Evolutionary conservation across 805 yeast species (phyloP).

Genomic region (Starmerella riodocensis): DNA sequence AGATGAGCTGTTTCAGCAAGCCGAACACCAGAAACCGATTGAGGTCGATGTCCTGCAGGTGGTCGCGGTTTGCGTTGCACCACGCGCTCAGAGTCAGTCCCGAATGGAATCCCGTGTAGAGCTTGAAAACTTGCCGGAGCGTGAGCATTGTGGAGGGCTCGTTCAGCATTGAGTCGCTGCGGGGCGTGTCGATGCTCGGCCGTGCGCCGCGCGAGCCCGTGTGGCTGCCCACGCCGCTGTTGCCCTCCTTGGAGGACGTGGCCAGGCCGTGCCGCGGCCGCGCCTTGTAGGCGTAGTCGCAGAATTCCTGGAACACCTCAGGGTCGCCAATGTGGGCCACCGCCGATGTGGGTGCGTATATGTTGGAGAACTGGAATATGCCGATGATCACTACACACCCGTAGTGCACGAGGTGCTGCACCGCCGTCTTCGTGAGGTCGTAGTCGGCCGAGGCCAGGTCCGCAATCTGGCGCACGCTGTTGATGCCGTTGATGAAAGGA

Average conservation of each 20-base stretch:
- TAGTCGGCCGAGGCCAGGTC: conserved; percentile 71
- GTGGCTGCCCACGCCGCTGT: conserved; percentile 15
- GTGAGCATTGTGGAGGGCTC: conserved; percentile 5
- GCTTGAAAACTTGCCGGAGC: conserved; percentile 38
- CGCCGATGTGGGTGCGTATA: conserved; percentile 77
- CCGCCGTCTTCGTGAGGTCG: conserved; percentile 65
- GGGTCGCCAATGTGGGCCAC: conserved; percentile 56
- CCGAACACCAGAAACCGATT: conserved; percentile 83
- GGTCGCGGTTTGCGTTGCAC: conserved; percentile 53
- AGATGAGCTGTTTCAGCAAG: conserved; percentile 62
- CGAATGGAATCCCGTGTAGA: conserved; percentile 66
- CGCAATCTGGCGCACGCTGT: conserved; percentile 65
- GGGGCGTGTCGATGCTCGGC: conserved; percentile 4
- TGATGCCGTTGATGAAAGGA: conserved; percentile 79
- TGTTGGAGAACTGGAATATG: conserved; percentile 76
- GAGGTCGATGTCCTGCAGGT: conserved; percentile 56
- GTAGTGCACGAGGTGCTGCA: conserved; percentile 83
- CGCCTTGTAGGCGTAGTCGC: conserved; percentile 51
- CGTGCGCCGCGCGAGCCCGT: conserved; percentile 14
- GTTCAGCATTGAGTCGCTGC: conserved; percentile 1
- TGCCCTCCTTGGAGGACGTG: background rate
- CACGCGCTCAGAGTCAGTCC: conserved; percentile 69
- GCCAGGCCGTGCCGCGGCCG: background rate
- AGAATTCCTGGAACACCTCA: conserved; percentile 72
- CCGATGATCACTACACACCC: conserved; percentile 72